Conservation (phyloP, 352 stramenopile species). For the Pythium myriotylum region DNA sequence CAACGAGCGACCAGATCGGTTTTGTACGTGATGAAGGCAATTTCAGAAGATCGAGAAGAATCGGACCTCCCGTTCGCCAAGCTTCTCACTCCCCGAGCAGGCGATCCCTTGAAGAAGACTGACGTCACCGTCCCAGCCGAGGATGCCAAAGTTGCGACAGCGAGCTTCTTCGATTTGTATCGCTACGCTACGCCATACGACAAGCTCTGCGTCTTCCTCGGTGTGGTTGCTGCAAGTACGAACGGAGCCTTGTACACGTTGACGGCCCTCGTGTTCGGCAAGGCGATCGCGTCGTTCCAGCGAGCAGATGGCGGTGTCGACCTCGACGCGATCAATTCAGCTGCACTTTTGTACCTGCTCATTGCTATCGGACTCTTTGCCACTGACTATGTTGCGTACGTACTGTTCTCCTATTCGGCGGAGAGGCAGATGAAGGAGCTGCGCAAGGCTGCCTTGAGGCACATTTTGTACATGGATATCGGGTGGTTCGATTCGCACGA, state of each 20-base stretch:
- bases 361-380: too few species aligned
- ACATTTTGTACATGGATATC: too few species aligned
- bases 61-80: too few species aligned
- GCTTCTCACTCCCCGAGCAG: too few species aligned
- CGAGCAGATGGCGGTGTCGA: conserved; percentile 13
- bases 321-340: conserved; percentile 24
- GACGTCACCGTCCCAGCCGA: too few species aligned
- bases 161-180: conserved; percentile 17
- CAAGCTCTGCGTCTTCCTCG: conserved; percentile 23
- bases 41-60: too few species aligned
- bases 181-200: conserved; percentile 27
- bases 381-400: conserved; percentile 1
- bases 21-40: too few species aligned
- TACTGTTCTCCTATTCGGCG: too few species aligned
- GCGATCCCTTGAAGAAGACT: too few species aligned
- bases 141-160: too few species aligned
- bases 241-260: conserved; percentile 35
- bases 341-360: conserved; percentile 31
- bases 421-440: conserved; percentile 15
- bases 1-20: too few species aligned
- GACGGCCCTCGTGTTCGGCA: conserved; percentile 39
- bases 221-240: conserved; percentile 20
- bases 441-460: conserved; percentile 11
- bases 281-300: conserved; percentile 30
- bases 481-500: too few species aligned